A percentile compares a stretch with the other conserved stretches of the same genome.
Conservation (phyloP, 257 asterid species). For the Nyctanthes arbortristis region DNA sequence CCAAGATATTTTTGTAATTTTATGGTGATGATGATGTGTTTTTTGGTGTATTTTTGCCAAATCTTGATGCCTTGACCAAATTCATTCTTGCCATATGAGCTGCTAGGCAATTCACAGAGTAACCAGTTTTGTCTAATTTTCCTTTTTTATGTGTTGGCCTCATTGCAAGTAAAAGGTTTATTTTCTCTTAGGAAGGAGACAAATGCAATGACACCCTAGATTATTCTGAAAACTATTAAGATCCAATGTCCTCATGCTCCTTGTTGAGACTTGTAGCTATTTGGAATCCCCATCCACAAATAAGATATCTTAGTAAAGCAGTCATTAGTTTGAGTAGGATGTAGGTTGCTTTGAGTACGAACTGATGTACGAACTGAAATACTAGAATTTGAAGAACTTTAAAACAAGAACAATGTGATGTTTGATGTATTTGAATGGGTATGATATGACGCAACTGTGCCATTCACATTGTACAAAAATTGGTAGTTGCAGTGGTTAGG, state of each 20-base stretch:
- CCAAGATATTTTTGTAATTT: background rate
- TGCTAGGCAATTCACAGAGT: background rate
- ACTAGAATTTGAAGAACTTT: no score
- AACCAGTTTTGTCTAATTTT: conserved; percentile 5
- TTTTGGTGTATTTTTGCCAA: background rate
- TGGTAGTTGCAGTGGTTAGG: no score
- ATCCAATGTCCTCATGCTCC: background rate
- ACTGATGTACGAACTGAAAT: no score
- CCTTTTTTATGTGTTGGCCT: background rate
- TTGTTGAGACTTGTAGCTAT: no score
- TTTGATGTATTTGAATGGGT: no score
- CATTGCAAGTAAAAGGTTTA: background rate
- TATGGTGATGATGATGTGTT: background rate
- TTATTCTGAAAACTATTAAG: background rate
- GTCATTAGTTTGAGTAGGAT: no score
- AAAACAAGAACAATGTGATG: no score
- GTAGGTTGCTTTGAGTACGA: no score
- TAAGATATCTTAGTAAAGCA: no score
- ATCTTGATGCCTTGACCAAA: background rate
- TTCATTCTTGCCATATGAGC: background rate
- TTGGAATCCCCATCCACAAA: no score
- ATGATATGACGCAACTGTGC: conserved; percentile 2
- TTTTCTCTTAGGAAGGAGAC: background rate
- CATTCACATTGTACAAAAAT: background rate
- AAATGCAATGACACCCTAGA: background rate